A percentile compares a stretch with the other conserved stretches of the same genome.
These are phyloP conservation scores for Escovopsis weberi DNA, from an alignment of 2,329 filamentous ascomycete species.

Conservation along the genomic window DNA sequence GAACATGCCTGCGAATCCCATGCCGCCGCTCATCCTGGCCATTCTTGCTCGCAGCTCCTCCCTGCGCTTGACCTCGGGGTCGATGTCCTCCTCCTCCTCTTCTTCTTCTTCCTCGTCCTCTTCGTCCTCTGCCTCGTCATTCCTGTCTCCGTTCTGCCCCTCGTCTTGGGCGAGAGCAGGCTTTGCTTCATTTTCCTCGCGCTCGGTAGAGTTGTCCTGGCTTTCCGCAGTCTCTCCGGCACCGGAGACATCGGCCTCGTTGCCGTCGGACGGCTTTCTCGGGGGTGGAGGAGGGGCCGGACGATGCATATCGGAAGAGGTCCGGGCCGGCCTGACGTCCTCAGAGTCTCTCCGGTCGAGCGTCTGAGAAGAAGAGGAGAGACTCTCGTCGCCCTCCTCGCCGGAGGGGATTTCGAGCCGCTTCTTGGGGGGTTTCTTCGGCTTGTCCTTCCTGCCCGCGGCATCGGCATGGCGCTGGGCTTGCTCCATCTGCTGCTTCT, in stretches of 20 bases:
- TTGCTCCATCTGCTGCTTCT: slow-evolving; percentile 87
- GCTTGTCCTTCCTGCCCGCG: slow-evolving; percentile 71
- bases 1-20: slow-evolving; percentile 94
- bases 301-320: slow-evolving; percentile 32
- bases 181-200: slow-evolving; percentile 53
- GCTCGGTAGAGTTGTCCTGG: slow-evolving; percentile 48
- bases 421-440: slow-evolving; percentile 59
- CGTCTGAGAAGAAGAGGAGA: slow-evolving; percentile 10
- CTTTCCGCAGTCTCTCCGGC: slow-evolving; percentile 50
- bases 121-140: slow-evolving; percentile 27
- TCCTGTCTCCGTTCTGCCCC: slow-evolving; percentile 46
- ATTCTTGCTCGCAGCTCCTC: slow-evolving; percentile 87
- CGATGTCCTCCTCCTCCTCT: slow-evolving; percentile 71
- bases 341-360: slow-evolving; percentile 34
- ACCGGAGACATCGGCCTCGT: slow-evolving; percentile 51
- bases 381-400: slow-evolving; percentile 14
- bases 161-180: slow-evolving; percentile 20
- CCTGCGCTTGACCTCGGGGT: slow-evolving; percentile 72
- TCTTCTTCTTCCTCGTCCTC: slow-evolving; percentile 43
- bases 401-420: slow-evolving; percentile 30
- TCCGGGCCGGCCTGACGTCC: slow-evolving; percentile 29
- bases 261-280: slow-evolving; percentile 45
- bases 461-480: slow-evolving; percentile 69
- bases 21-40: slow-evolving; percentile 96
- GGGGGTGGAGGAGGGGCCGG: slow-evolving; percentile 28